phyloP scores from a whole-genome alignment of 1,139 yeast genomes.

The Yamadazyma diospyri region DNA sequence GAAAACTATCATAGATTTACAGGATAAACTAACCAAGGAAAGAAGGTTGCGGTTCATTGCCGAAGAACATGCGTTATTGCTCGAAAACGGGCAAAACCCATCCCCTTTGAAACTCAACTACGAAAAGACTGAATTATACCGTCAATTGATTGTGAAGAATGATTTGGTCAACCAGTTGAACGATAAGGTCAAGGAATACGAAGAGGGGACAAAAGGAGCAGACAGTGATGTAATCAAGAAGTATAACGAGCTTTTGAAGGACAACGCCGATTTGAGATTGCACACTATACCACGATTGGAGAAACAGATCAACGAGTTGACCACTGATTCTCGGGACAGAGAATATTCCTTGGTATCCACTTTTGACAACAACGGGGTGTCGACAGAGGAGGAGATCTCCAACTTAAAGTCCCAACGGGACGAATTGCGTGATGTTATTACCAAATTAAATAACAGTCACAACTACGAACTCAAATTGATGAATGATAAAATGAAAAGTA shows the following conservation, averaged over 20 bases:
- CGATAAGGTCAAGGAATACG: constrained; percentile 37
- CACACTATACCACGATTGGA: constrained; percentile 42
- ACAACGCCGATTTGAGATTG: constrained; percentile 42
- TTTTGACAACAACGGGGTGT: constrained; percentile 9
- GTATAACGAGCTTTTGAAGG: constrained; percentile 37
- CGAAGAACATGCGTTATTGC: constrained; percentile 61
- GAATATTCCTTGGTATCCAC: constrained; percentile 20
- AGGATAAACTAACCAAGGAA: constrained; percentile 60
- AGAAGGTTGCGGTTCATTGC: constrained; percentile 62
- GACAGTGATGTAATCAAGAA: constrained; percentile 29
- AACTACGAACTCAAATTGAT: constrained; percentile 35
- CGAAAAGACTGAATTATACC: constrained; percentile 52
- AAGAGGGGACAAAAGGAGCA: constrained; percentile 12
- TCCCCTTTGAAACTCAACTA: constrained; percentile 54
- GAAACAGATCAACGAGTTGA: constrained; percentile 17
- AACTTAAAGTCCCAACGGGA: constrained; percentile 52
- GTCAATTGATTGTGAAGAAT: constrained; percentile 45
- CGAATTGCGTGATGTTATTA: constrained; percentile 53
- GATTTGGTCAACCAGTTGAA: constrained; percentile 43
- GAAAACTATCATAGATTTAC: constrained; percentile 46
- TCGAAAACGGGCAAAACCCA: constrained; percentile 53
- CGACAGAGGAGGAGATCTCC: constrained; percentile 15
- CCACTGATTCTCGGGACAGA: constrained; percentile 7
- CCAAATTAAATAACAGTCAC: constrained; percentile 34
- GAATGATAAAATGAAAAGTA: constrained; percentile 38